Percentiles rank a stretch among this genome's conserved stretches.
Conservation (phyloP, 2,329 filamentous ascomycete species). For the Mycosphaerelloides madeirae region DNA sequence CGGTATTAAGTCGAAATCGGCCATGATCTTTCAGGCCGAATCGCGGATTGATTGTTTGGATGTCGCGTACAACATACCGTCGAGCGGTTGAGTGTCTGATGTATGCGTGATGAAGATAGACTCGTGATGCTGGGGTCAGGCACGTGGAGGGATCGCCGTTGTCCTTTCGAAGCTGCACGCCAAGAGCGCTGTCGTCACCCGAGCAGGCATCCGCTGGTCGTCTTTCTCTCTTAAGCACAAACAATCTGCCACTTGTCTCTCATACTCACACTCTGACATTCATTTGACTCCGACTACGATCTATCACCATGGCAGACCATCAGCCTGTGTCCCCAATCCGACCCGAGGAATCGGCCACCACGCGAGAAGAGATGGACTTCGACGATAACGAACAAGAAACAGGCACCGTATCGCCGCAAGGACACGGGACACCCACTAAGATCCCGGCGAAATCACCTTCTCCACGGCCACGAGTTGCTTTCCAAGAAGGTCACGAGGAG, state of each 20-base stretch:
- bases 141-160: too few species aligned
- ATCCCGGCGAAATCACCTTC: constrained; percentile 38
- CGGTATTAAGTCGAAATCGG: constrained; percentile 58
- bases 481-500: constrained; percentile 46
- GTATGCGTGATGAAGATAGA: too few species aligned
- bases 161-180: too few species aligned
- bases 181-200: too few species aligned
- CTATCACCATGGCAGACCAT: constrained; percentile 20
- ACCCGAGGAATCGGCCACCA: constrained; percentile 36
- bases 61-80: too few species aligned
- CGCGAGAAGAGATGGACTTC: constrained; percentile 37
- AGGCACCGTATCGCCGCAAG: constrained; percentile 39
- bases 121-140: too few species aligned
- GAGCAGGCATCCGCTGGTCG: too few species aligned
- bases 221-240: too few species aligned
- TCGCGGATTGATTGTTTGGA: too few species aligned
- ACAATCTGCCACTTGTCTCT: too few species aligned
- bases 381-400: constrained; percentile 68
- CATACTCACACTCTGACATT: too few species aligned
- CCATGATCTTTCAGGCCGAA: constrained; percentile 18
- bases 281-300: background rate
- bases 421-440: constrained; percentile 35
- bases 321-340: constrained; percentile 25
- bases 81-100: too few species aligned
- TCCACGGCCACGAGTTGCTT: constrained; percentile 44